These are phyloP conservation scores for Poterioochromonas sp. DNA, from an alignment of 352 stramenopile genomes.

Conservation along the genomic window DNA sequence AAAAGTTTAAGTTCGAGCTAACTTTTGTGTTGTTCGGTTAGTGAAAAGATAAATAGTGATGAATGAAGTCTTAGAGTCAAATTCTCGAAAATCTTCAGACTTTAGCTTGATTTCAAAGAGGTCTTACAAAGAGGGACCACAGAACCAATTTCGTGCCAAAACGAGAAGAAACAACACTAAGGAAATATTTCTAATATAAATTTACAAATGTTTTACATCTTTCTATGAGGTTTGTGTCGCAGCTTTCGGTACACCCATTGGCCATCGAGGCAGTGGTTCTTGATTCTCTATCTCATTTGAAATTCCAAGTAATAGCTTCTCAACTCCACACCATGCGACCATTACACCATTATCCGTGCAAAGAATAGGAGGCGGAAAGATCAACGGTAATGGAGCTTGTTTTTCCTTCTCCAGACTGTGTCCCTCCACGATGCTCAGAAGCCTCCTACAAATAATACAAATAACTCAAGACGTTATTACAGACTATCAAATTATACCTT, in stretches of 20 bases:
- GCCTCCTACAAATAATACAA: constrained; percentile 46
- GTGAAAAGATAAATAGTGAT: too few relatives aligned
- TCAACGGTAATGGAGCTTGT: constrained; percentile 46
- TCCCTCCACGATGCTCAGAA: constrained; percentile 52
- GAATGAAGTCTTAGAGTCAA: too few relatives aligned
- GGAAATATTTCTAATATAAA: too few relatives aligned
- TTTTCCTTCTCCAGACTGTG: not conserved
- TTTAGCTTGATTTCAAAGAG: too few relatives aligned
- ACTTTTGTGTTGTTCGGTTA: too few relatives aligned
- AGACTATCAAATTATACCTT: constrained; percentile 47
- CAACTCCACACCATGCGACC: constrained; percentile 83
- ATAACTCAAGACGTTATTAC: constrained; percentile 45
- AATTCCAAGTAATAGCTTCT: constrained; percentile 56
- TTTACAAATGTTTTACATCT: too few relatives aligned
- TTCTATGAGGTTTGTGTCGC: too few relatives aligned
- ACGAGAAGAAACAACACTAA: too few relatives aligned
- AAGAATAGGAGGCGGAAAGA: constrained; percentile 65
- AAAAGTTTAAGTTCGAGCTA: too few relatives aligned
- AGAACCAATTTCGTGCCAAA: too few relatives aligned
- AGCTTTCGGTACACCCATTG: constrained; percentile 34
- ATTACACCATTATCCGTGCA: constrained; percentile 98
- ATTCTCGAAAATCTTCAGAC: too few relatives aligned
- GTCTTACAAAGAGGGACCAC: too few relatives aligned
- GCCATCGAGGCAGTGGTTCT: constrained; percentile 59
- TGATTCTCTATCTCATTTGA: constrained; percentile 57